Evolutionary conservation across 2,329 filamentous ascomycete species (phyloP).

Genomic region (Claviceps africana): DNA sequence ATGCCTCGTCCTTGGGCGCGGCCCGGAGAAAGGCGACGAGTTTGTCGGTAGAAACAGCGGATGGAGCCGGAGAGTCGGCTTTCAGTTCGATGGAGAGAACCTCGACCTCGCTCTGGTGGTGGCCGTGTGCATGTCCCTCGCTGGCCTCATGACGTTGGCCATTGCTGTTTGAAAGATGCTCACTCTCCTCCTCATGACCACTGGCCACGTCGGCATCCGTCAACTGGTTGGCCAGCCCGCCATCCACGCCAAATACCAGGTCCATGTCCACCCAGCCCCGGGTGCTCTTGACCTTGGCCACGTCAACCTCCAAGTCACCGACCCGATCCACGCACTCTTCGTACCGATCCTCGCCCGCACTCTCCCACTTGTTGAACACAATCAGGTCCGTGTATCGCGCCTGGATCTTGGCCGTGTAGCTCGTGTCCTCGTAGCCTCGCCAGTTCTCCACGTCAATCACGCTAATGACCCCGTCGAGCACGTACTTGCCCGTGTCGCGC

Average conservation of each 20-base stretch:
- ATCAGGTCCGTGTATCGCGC: slow-evolving; percentile 82
- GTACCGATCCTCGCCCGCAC: slow-evolving; percentile 55
- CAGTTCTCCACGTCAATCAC: slow-evolving; percentile 94
- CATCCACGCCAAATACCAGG: slow-evolving; percentile 77
- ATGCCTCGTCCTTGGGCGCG: slow-evolving; percentile 85
- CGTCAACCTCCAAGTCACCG: slow-evolving; percentile 66
- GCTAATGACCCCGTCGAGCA: slow-evolving; percentile 74
- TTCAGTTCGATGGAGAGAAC: slow-evolving; percentile 69
- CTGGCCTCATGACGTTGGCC: slow-evolving; percentile 11
- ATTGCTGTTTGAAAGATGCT: slow-evolving; percentile 17
- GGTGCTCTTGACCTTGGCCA: slow-evolving; percentile 73
- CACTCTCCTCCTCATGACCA: slow-evolving; percentile 1
- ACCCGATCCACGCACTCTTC: slow-evolving; percentile 68
- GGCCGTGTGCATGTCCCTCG: neutral
- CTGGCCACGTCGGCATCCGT: slow-evolving; percentile 24
- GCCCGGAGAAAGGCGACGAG: slow-evolving; percentile 53
- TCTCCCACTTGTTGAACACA: slow-evolving; percentile 88
- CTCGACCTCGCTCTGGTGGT: slow-evolving; percentile 77
- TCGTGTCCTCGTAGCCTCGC: slow-evolving; percentile 82
- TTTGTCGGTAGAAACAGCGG: slow-evolving; percentile 41
- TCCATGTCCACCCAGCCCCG: slow-evolving; percentile 65
- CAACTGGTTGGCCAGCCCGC: slow-evolving; percentile 51
- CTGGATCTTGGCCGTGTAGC: slow-evolving; percentile 77
- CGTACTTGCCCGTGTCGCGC: slow-evolving; percentile 53
- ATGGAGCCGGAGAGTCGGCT: slow-evolving; percentile 19